phyloP scores from a whole-genome alignment of 768 basidiomycete genomes.

The Strobilomyces dryophilus region DNA sequence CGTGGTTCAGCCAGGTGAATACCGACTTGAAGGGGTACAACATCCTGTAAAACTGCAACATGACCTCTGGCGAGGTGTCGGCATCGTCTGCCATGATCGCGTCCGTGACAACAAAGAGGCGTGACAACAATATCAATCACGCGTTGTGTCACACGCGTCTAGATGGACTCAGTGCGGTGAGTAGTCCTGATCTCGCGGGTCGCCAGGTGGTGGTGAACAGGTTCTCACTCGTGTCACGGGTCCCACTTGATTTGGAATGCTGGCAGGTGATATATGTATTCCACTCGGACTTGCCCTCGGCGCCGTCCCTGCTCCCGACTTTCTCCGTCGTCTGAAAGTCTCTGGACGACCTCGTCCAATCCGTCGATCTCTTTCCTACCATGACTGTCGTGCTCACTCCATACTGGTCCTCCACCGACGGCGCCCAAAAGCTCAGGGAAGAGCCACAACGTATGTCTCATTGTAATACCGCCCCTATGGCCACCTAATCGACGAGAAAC shows the following conservation, averaged over 20 bases:
- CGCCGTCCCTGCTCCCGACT: constrained; percentile 3
- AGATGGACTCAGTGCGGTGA: no score
- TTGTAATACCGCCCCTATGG: background rate
- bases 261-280: background rate
- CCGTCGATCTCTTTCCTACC: background rate
- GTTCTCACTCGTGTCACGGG: constrained; percentile 3
- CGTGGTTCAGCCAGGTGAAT: constrained; percentile 94
- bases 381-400: constrained; percentile 69
- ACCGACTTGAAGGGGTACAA: constrained; percentile 94
- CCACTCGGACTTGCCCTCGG: background rate
- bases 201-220: no score
- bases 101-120: constrained; percentile 13
- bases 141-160: constrained; percentile 1
- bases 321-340: constrained; percentile 7
- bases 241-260: constrained; percentile 1
- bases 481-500: constrained; percentile 1
- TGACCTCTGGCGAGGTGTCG: constrained; percentile 52
- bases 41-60: constrained; percentile 80
- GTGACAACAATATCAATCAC: constrained; percentile 14
- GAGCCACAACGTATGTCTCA: constrained; percentile 45
- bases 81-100: constrained; percentile 18
- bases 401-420: constrained; percentile 55
- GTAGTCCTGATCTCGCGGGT: no score
- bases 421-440: constrained; percentile 65
- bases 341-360: background rate